Base-by-base conservation (phyloP, 495 filamentous ascomycete genomes). In the Penicillium flavigenum region DNA sequence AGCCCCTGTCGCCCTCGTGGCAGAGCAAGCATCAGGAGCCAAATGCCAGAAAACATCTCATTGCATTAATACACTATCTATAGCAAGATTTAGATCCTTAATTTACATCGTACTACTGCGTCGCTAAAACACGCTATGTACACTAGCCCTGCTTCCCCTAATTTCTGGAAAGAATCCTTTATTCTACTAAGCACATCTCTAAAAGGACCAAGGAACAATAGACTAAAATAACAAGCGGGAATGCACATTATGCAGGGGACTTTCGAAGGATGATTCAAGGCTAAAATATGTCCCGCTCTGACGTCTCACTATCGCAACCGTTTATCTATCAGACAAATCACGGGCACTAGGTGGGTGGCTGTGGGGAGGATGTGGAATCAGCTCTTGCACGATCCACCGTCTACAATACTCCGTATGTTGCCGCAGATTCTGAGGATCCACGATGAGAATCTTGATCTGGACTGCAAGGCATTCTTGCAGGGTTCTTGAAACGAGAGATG, bases 41-140 rank as follows among this genome's bases (percentile, higher is more conserved):
- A 22, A 27, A 47, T 19, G 16, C 27, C 17, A 48, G 46, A 10
- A 2, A 5, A 19, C 6, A 43, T 43, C 6, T 41, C 8, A 20
- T 9, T 7, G 7, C n/a, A 43, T 8, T 8, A 4, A 42, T 42
- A 5, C 20, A 16, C 19, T 24, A 44, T 14, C 43, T 20, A 24
- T 22, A 46, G 2, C 20, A 14, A 29, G 16, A 45, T 45, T n/a
- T 6, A 17, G 29, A 47, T 11, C 29, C 2, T 17, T n/a, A n/a
- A n/a, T 8, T 12, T 39, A 39, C 14, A 34, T 34, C 5, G 14
- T 38, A 38, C 34, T 51, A 20, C 19, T 14, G 39, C 48, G 17
- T 45, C 22, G 7, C 49, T 54, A 42, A 54, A 54, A 54, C 51
- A 41, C 41, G 51, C 29, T 38, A 51, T 41, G 12, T 9, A 12